These are phyloP conservation scores for Barnettozyma sucrosica DNA, from an alignment of 805 yeast species.

Conservation along the genomic window DNA sequence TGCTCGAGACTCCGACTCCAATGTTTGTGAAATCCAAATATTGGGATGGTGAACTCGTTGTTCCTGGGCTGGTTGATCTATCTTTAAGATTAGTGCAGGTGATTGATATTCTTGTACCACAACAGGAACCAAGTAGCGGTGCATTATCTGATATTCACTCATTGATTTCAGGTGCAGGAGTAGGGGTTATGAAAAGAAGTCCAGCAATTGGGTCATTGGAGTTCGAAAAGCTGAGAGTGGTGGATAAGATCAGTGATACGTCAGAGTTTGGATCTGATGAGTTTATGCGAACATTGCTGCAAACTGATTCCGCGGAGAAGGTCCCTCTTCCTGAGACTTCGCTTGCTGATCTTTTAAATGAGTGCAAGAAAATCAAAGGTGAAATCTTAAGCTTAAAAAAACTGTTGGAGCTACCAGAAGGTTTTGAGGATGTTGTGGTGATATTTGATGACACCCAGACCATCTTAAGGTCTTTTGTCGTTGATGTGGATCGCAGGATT, in stretches of 20 bases:
- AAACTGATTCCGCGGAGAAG: constrained; percentile 21
- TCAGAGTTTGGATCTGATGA: constrained; percentile 56
- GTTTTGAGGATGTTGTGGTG: neutral
- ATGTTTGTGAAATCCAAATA: neutral
- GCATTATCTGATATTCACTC: constrained; percentile 4
- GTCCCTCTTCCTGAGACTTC: constrained; percentile 19
- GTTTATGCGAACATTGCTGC: constrained; percentile 41
- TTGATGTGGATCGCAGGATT: neutral
- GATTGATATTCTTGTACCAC: neutral
- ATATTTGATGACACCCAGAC: neutral
- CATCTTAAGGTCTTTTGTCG: neutral
- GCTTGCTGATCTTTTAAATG: constrained; percentile 19
- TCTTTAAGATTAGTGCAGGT: neutral
- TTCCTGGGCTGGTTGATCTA: neutral
- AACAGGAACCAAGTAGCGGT: neutral
- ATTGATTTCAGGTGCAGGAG: neutral
- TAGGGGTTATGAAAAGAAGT: constrained; percentile 12
- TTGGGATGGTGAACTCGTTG: neutral
- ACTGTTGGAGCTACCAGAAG: neutral
- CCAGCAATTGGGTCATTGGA: constrained; percentile 29
- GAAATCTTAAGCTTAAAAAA: constrained; percentile 4
- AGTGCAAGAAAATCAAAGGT: constrained; percentile 18
- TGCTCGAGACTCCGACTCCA: neutral
- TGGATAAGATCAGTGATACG: constrained; percentile 27
- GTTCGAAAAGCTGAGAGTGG: constrained; percentile 27